Conservation (phyloP, 805 yeast species). For the Nakazawaea peltata region DNA sequence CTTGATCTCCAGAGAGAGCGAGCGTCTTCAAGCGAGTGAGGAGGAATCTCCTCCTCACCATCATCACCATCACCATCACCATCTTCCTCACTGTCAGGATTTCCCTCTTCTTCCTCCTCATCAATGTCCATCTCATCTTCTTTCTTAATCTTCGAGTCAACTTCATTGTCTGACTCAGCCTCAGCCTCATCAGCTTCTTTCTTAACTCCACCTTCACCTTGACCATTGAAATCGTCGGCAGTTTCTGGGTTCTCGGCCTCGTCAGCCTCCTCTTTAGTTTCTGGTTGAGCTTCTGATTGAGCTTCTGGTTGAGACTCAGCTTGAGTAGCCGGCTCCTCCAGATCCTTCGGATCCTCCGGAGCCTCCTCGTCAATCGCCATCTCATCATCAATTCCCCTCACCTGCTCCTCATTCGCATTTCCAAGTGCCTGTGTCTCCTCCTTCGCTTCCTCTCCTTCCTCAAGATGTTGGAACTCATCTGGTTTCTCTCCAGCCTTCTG, state of each 20-base stretch:
- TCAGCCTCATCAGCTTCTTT: slow-evolving; percentile 28
- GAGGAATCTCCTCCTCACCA: slow-evolving; percentile 25
- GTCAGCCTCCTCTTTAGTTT: not conserved
- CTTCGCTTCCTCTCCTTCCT: slow-evolving; percentile 74
- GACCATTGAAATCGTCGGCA: slow-evolving; percentile 38
- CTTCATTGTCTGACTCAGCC: slow-evolving; percentile 17
- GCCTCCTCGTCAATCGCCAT: slow-evolving; percentile 66
- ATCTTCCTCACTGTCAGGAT: slow-evolving; percentile 16
- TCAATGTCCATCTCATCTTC: slow-evolving; percentile 26
- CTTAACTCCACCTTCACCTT: slow-evolving; percentile 43
- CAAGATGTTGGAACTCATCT: slow-evolving; percentile 78
- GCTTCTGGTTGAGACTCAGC: slow-evolving; percentile 9
- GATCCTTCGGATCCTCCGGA: slow-evolving; percentile 21
- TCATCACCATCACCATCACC: slow-evolving; percentile 8
- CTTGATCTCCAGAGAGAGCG: slow-evolving; percentile 75
- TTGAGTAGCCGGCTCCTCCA: slow-evolving; percentile 8
- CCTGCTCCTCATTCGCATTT: slow-evolving; percentile 73
- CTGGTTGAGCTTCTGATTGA: not conserved
- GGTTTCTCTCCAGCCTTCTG: slow-evolving; percentile 59
- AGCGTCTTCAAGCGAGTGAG: slow-evolving; percentile 55
- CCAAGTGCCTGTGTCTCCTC: slow-evolving; percentile 90
- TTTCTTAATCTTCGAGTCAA: slow-evolving; percentile 15
- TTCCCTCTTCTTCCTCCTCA: slow-evolving; percentile 14
- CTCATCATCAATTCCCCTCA: slow-evolving; percentile 69
- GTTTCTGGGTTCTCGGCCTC: not conserved